Percentiles rank a stretch among this genome's conserved stretches.
Conservation (phyloP, 2,329 filamentous ascomycete species). For the Penicillium sp. region DNA sequence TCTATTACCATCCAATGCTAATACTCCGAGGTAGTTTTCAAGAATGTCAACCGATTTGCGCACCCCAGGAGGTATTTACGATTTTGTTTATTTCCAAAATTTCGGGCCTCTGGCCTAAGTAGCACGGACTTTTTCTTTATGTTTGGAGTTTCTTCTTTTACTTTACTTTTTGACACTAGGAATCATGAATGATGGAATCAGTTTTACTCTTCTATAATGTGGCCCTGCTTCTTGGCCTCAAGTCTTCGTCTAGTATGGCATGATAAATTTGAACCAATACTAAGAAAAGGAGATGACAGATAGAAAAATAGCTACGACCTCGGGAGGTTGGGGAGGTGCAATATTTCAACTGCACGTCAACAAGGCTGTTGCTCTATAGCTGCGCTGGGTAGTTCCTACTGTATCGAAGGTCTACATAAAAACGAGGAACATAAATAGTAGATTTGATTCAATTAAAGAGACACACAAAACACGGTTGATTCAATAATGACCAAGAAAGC, state of each 20-base stretch:
- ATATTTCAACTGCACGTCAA: not conserved
- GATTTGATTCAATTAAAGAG: not conserved
- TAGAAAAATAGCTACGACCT: not conserved
- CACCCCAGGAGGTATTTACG: slow-evolving; percentile 14
- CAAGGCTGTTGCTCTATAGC: not conserved
- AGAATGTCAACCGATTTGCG: slow-evolving; percentile 18
- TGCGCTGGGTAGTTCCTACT: too few species aligned
- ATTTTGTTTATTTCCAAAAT: slow-evolving; percentile 16
- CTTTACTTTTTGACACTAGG: slow-evolving; percentile 13
- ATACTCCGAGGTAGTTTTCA: slow-evolving; percentile 3
- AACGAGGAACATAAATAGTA: not conserved
- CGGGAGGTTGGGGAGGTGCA: not conserved
- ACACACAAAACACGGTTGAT: not conserved
- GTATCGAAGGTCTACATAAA: not conserved
- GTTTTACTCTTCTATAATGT: not conserved
- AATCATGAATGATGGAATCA: slow-evolving; percentile 24
- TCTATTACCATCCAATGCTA: slow-evolving; percentile 10
- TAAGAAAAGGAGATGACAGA: too few species aligned
- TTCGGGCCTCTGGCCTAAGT: slow-evolving; percentile 7
- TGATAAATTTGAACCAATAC: too few species aligned
- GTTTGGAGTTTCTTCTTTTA: slow-evolving; percentile 11
- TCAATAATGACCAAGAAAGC: not conserved
- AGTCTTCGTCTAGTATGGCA: not conserved
- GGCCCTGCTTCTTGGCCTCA: too few species aligned
- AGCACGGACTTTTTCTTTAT: slow-evolving; percentile 2